Base-by-base conservation (phyloP, 495 filamentous ascomycete species). In the Talaromyces borbonicus region DNA sequence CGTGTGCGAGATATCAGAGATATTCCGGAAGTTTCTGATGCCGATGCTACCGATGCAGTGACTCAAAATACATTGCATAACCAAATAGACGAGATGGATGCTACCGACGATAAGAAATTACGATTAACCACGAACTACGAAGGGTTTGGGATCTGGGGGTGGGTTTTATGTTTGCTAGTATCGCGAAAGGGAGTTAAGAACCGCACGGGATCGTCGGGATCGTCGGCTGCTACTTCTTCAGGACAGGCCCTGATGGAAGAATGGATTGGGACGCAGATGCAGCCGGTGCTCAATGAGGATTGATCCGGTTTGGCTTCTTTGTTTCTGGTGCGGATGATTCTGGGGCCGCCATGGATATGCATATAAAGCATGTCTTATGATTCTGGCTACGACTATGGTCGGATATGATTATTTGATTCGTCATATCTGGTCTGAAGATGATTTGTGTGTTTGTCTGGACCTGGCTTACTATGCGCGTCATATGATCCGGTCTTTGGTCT, bases 131-230 rank as follows among this genome's bases (percentile, higher is more conserved):
- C 88, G 20, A 80, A 81, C 18, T 97, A 96, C 61, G 89, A 97
- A 53, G 90, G 92, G 25, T 98, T 95, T 62, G 81, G 80, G 55
- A 96, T 98, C 60, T 90, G 92, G 64, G 86, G 90, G 6, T 83
- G 87, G 49, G 85, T 94, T 24, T 69, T 98, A 29, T 97, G 89
- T 59, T 67, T 98, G 29, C 80, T 97, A 11, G 83, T 98, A 50
- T 90, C 93, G 61, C 74, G 83, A 30, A 80, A 71, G 47, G 79
- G 77, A 8, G 56, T 2, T 61, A 56, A 37, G 56, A 16, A 11
- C 26, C 27, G 30, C 19, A 46, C 26, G 49, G 19, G 66, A 15
- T n/a, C 46, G 43, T 59, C 54, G 20, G 54, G 35, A 11, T 16
- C 16, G 8, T 20, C 49, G 14, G 41, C 59, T 37, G 48, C 58